Evolutionary conservation across 257 asterid genomes (phyloP), one percentile per base, ranked within the genome.

Genomic region (Scutellaria barbata): DNA sequence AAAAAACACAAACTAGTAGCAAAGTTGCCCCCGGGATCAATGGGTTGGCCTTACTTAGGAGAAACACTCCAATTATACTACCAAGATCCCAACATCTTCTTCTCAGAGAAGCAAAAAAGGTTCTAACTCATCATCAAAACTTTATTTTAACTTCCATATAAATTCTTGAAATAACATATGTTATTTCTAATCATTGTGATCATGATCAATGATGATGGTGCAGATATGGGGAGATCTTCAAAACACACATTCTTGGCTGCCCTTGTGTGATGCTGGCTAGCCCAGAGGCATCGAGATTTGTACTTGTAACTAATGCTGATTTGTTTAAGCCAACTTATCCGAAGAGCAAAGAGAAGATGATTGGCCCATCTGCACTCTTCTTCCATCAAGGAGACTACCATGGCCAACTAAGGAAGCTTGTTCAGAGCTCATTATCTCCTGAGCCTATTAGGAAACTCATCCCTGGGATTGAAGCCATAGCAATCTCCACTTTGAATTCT

Each of bases 191-290:
- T 30, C 13, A 42, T 42, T 8, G 8, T 42, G 47, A 41, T 22
- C 25, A 22, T 45, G n/a, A 45, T 10, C 5, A 14, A 48, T n/a
- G 25, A 52, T 52, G 39, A 13, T 56, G 41, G 5, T 22, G 48
- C 83, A 92, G 98, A 78, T 82, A 86, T 75, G 98, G 98, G 16
- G 87, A 86, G 18, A 61, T 92, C 63, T 92, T 92, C 87, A 92
- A 92, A 74, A 87, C 96, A 0, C 86, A 79, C 68, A 80, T 92
- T 35, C 86, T 92, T 33, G 98, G 96, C 0, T 92, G 86, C 69
- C 90, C 96, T 25, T 92, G 98, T 68, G 79, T 92, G 59, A 92
- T 92, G 98, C 52, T 92, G 63, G 87, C 90, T 4, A 86, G 94
- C 77, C 95, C 95, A 0, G 98, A 88, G 78, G 98, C 96, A 0